A percentile compares a stretch with the other conserved stretches of the same genome.
These are phyloP conservation scores for Paraconiothyrium sp. DNA, from an alignment of 2,329 filamentous ascomycete species.

Conservation along the genomic window DNA sequence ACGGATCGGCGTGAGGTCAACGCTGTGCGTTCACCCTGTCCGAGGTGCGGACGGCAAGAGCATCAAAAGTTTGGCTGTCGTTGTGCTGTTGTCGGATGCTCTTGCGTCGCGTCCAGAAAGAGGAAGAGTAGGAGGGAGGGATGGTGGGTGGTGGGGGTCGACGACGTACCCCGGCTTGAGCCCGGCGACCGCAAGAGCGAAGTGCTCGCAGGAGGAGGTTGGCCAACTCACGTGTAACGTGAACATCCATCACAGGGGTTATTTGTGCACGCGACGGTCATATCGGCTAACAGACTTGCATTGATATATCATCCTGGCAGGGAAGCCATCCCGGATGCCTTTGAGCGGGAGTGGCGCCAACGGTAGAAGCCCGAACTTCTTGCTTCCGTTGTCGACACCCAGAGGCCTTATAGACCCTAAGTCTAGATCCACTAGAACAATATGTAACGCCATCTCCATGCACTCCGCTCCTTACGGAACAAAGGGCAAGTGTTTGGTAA, in stretches of 20 bases:
- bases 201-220: constrained; percentile 3
- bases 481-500: constrained; percentile 73
- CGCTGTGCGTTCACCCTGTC: constrained; percentile 21
- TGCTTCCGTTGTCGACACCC: not conserved
- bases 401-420: constrained; percentile 11
- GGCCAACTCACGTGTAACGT: constrained; percentile 21
- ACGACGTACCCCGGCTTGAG: constrained; percentile 5
- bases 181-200: not conserved
- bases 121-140: constrained; percentile 17
- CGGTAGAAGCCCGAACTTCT: not conserved
- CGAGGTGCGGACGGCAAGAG: constrained; percentile 39
- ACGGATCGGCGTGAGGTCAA: constrained; percentile 21
- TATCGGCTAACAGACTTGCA: constrained; percentile 12
- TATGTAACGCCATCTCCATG: constrained; percentile 72
- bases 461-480: constrained; percentile 64
- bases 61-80: constrained; percentile 29
- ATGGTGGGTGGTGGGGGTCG: constrained; percentile 16
- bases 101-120: constrained; percentile 38
- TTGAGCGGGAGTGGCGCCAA: not conserved
- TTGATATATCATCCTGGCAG: constrained; percentile 12
- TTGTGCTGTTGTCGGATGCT: constrained; percentile 27
- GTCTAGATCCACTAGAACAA: constrained; percentile 21
- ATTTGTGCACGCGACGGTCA: not conserved
- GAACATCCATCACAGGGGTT: constrained; percentile 24
- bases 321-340: not conserved